A percentile compares a stretch with the other conserved stretches of the same genome.
These are phyloP conservation scores for Botrytis hyacinthi DNA, from an alignment of 2,329 filamentous ascomycete genomes.

Conservation along the genomic window DNA sequence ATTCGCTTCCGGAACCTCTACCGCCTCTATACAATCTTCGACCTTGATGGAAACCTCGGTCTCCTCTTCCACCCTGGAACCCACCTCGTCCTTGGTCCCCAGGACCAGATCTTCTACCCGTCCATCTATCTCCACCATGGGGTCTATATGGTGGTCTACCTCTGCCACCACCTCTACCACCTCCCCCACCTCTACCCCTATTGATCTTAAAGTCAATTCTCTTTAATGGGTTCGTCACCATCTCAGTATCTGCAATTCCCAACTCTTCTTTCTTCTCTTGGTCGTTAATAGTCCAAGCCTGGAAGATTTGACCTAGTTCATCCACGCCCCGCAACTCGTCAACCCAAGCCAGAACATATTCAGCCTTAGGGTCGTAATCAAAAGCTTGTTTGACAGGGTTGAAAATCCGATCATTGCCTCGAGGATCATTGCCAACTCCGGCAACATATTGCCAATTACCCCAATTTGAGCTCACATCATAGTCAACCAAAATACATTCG, in stretches of 20 bases:
- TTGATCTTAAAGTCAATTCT: conserved; percentile 62
- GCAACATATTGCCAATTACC: conserved; percentile 81
- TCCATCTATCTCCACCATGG: conserved; percentile 11
- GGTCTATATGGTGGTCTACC: conserved; percentile 16
- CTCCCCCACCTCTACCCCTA: conserved; percentile 24
- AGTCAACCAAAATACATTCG: conserved; percentile 70
- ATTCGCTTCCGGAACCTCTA: conserved; percentile 21
- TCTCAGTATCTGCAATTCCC: conserved; percentile 56
- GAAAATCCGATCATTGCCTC: conserved; percentile 67
- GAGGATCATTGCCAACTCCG: conserved; percentile 76
- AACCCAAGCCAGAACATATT: conserved; percentile 72
- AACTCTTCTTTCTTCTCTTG: conserved; percentile 55
- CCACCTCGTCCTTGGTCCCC: conserved; percentile 16
- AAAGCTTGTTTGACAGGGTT: conserved; percentile 79
- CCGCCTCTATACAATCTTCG: conserved; percentile 22
- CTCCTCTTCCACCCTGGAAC: conserved; percentile 18
- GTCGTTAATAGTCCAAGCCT: conserved; percentile 61
- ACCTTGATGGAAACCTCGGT: not conserved
- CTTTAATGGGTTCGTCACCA: conserved; percentile 66
- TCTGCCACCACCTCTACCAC: conserved; percentile 15
- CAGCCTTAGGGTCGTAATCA: conserved; percentile 69
- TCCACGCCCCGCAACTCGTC: conserved; percentile 59
- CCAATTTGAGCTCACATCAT: conserved; percentile 76
- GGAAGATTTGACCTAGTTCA: conserved; percentile 56
- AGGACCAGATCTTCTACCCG: not conserved